phyloP scores from a whole-genome alignment of 164 flowering plant genomes.

The Macadamia tetraphylla region DNA sequence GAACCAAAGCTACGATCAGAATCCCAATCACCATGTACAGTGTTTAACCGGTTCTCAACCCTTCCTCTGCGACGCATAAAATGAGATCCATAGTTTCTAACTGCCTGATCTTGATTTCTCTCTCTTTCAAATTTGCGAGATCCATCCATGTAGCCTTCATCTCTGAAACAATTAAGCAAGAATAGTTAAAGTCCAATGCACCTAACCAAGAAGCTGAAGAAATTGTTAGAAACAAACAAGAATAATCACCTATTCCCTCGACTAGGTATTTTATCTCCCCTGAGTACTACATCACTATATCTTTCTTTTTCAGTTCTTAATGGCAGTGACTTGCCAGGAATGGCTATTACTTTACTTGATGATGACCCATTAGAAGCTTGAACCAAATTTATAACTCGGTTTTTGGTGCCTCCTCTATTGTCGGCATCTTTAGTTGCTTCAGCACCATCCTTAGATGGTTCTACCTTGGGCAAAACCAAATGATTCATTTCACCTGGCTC shows the following conservation, averaged over 20 bases:
- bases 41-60: constrained; percentile 24
- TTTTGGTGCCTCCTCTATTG: constrained; percentile 30
- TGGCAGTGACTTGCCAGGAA: constrained; percentile 24
- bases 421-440: constrained; percentile 31
- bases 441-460: constrained; percentile 21
- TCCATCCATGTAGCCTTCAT: constrained; percentile 31
- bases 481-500: constrained; percentile 11
- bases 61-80: constrained; percentile 44
- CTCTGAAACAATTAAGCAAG: constrained; percentile 31
- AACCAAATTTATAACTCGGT: constrained; percentile 53
- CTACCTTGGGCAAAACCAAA: constrained; percentile 17
- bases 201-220: background rate
- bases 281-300: constrained; percentile 23
- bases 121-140: constrained; percentile 34
- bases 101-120: constrained; percentile 37
- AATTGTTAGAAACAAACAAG: background rate
- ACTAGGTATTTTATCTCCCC: constrained; percentile 35
- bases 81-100: constrained; percentile 35
- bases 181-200: constrained; percentile 5
- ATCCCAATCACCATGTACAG: constrained; percentile 30
- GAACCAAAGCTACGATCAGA: constrained; percentile 33
- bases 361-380: constrained; percentile 30
- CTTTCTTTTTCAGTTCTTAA: constrained; percentile 35
- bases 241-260: constrained; percentile 51
- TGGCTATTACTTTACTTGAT: constrained; percentile 21